phyloP scores from a whole-genome alignment of 495 filamentous ascomycete species.

The Antarctomyces pellizariae region DNA sequence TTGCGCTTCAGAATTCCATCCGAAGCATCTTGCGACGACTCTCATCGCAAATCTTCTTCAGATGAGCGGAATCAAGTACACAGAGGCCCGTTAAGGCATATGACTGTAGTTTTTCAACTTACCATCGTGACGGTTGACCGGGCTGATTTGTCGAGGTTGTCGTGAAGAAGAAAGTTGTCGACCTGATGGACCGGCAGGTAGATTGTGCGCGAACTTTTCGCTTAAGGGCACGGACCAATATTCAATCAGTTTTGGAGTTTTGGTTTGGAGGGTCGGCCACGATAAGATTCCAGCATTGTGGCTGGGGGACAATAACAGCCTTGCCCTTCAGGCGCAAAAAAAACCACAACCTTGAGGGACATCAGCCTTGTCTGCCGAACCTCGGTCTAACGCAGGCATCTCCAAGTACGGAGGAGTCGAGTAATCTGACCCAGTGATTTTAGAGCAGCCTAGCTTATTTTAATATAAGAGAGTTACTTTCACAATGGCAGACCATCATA shows the following conservation, averaged over 20 bases:
- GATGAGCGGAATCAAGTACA: conserved; percentile 1
- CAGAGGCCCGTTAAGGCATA: conserved; percentile 2
- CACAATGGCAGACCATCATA: too few species aligned
- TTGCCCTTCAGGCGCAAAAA: too few species aligned
- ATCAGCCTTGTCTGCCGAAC: too few species aligned
- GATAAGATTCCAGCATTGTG: conserved; percentile 1
- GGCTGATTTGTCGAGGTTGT: conserved; percentile 10
- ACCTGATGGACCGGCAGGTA: too few species aligned
- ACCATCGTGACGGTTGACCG: conserved; percentile 32
- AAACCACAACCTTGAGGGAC: too few species aligned
- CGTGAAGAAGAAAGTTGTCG: conserved; percentile 5
- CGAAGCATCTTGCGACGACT: conserved; percentile 98
- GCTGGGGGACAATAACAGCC: too few species aligned
- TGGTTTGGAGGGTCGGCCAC: conserved; percentile 1
- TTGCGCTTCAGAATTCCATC: conserved; percentile 76
- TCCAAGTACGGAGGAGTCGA: too few species aligned
- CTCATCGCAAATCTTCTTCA: conserved; percentile 16
- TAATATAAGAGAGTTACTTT: too few species aligned
- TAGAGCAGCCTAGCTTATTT: too few species aligned
- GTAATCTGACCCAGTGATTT: too few species aligned
- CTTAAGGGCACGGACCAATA: conserved; percentile 5
- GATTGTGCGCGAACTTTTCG: conserved; percentile 3
- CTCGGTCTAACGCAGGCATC: too few species aligned
- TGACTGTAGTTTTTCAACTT: conserved; percentile 16
- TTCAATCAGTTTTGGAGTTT: too few species aligned